Base-by-base conservation (phyloP, 768 basidiomycete species). In the Collybia sordida region DNA sequence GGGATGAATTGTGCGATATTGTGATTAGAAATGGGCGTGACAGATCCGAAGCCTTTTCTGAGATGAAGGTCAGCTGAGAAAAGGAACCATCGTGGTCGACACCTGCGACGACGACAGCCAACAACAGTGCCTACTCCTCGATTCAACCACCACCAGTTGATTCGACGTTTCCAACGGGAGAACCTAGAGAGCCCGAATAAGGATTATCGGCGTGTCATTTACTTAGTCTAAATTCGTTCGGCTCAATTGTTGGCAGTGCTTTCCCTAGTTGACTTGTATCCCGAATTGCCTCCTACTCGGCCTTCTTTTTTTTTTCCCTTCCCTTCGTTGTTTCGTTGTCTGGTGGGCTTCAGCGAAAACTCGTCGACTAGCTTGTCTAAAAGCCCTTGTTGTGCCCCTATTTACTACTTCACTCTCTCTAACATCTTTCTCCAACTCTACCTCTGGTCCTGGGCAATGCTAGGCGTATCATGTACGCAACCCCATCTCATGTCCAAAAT, bases 381-480 rank as follows among this genome's bases (percentile, higher is more conserved):
- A 31, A 31, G 36, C 48, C 49, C 24, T 55, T 36, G 46, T 57
- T 59, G 49, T 52, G 55, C 49, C 51, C 50, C 55, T 60, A 60
- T 58, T 56, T 58, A 58, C 55, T 57, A 58, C 59, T 56, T 46
- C 53, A 15, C 49, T 54, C 51, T 52, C 45, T 43, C 45, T 51
- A 47, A 47, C 52, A 53, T 59, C 55, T 60, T 59, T 59, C 57
- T 59, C 59, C 64, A 63, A 66, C 51, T 64, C 64, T 61, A 61
- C 61, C 56, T 55, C 56, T 49, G 44, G 52, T 63, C 57, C 61
- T 68, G 68, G 73, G 74, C 79, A 72, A 81, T 81, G 80, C 79
- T 62, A 75, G 71, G 65, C 71, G 74, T 77, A 77, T 72, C 81
- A 83, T 83, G 82, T 81, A 72, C 71, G 64, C 67, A 61, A 58